Conservation (phyloP, 164 flowering plant genomes). For the Macadamia integrifolia region DNA sequence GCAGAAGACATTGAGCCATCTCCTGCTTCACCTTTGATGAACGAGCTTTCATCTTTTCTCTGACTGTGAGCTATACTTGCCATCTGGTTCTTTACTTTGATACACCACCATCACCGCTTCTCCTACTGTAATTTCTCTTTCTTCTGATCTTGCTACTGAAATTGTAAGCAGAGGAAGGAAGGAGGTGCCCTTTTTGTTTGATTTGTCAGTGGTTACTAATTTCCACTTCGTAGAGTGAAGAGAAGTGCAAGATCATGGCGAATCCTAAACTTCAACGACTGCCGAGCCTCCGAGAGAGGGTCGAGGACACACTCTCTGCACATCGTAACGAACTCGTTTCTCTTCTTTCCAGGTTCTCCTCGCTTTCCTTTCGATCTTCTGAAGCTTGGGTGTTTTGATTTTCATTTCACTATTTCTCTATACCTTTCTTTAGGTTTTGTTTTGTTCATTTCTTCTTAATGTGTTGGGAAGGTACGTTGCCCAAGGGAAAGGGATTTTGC, state of each 20-base stretch:
- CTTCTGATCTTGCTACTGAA: too few species aligned
- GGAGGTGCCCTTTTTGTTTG: too few species aligned
- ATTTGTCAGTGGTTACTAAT: too few species aligned
- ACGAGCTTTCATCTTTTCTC: too few species aligned
- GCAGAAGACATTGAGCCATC: too few species aligned
- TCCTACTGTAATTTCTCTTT: too few species aligned
- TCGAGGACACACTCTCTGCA: slow-evolving; percentile 82
- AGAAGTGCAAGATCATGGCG: slow-evolving; percentile 24
- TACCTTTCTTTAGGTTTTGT: background rate
- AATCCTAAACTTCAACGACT: slow-evolving; percentile 33
- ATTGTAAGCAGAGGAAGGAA: too few species aligned
- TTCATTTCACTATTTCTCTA: background rate
- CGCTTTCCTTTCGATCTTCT: background rate
- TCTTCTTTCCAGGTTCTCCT: slow-evolving; percentile 77
- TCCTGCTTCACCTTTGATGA: too few species aligned
- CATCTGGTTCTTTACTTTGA: too few species aligned
- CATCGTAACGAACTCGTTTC: slow-evolving; percentile 84
- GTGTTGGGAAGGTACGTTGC: slow-evolving; percentile 60
- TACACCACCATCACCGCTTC: too few species aligned
- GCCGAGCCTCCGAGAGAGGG: slow-evolving; percentile 73
- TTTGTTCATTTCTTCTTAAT: background rate
- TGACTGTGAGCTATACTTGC: too few species aligned
- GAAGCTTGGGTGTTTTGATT: background rate
- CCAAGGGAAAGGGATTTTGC: slow-evolving; percentile 84
- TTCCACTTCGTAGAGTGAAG: too few species aligned